Percentiles rank a stretch among this genome's conserved stretches.
These are phyloP conservation scores for Glycine latifolia DNA, from an alignment of 306 rosid genomes.

Conservation along the genomic window DNA sequence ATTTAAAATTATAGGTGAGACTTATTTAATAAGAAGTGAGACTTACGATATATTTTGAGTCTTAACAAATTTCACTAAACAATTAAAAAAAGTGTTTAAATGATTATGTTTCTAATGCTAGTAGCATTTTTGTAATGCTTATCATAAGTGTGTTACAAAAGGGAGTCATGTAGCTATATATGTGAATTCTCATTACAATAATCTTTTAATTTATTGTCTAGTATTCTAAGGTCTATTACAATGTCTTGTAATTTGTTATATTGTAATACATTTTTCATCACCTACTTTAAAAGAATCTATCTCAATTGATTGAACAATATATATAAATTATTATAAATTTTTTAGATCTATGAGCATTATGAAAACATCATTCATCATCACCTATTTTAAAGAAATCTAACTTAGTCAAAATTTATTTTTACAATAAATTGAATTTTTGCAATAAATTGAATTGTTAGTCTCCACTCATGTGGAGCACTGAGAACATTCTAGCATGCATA, in stretches of 20 bases:
- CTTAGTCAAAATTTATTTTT: background rate
- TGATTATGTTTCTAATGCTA: background rate
- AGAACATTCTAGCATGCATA: background rate
- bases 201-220: background rate
- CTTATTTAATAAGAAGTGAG: too few relatives aligned
- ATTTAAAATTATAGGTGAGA: background rate
- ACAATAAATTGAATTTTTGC: conserved; percentile 6
- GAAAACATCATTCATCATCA: too few relatives aligned
- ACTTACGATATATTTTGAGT: too few relatives aligned
- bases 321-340: too few relatives aligned
- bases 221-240: background rate
- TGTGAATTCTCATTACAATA: background rate
- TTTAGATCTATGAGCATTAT: too few relatives aligned
- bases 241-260: background rate
- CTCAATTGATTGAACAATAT: too few relatives aligned
- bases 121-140: background rate
- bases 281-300: too few relatives aligned
- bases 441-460: background rate
- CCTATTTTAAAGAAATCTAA: too few relatives aligned
- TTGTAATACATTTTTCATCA: too few relatives aligned
- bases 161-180: background rate
- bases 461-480: conserved; percentile 40
- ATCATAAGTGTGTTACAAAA: background rate
- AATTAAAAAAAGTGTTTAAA: background rate
- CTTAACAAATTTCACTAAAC: too few relatives aligned